phyloP scores from a whole-genome alignment of 805 yeast species.

The Wickerhamomyces mucosus region DNA sequence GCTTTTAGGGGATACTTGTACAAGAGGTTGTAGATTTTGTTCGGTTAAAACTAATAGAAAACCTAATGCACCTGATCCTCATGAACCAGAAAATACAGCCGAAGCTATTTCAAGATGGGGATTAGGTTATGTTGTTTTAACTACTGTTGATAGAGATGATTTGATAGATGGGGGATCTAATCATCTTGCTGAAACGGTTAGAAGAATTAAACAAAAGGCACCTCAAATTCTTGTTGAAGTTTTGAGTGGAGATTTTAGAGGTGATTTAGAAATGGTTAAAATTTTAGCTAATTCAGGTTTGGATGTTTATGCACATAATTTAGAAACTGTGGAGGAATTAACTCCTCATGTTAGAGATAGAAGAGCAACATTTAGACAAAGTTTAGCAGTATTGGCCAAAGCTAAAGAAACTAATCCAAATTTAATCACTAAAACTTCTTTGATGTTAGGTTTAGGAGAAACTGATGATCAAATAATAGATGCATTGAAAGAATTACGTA shows the following conservation, averaged over 20 bases:
- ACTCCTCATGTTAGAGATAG: slow-evolving; percentile 96
- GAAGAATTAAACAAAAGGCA: slow-evolving; percentile 73
- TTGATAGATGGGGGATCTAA: slow-evolving; percentile 86
- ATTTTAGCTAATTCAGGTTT: slow-evolving; percentile 77
- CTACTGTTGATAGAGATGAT: slow-evolving; percentile 97
- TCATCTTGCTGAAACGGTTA: slow-evolving; percentile 84
- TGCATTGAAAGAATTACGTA: slow-evolving; percentile 69
- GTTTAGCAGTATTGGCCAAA: slow-evolving; percentile 61
- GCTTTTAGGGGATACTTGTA: slow-evolving; percentile 98
- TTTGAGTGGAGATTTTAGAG: slow-evolving; percentile 90
- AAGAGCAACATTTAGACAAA: slow-evolving; percentile 90
- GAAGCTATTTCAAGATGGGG: slow-evolving; percentile 98
- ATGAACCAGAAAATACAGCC: slow-evolving; percentile 96
- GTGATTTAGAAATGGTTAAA: slow-evolving; percentile 73
- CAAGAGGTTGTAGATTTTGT: slow-evolving; percentile 98
- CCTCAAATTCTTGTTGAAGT: slow-evolving; percentile 91
- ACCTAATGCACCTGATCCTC: slow-evolving; percentile 87
- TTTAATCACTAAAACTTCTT: slow-evolving; percentile 82
- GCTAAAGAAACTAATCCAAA: slow-evolving; percentile 75
- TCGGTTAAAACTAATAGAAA: slow-evolving; percentile 87
- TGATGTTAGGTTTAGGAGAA: slow-evolving; percentile 97
- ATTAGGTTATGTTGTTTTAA: slow-evolving; percentile 90
- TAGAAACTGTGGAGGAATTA: slow-evolving; percentile 91
- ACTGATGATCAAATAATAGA: slow-evolving; percentile 80
- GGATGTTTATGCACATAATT: slow-evolving; percentile 94